phyloP scores from a whole-genome alignment of 2,329 filamentous ascomycete genomes.

The Gyromitra esculenta region DNA sequence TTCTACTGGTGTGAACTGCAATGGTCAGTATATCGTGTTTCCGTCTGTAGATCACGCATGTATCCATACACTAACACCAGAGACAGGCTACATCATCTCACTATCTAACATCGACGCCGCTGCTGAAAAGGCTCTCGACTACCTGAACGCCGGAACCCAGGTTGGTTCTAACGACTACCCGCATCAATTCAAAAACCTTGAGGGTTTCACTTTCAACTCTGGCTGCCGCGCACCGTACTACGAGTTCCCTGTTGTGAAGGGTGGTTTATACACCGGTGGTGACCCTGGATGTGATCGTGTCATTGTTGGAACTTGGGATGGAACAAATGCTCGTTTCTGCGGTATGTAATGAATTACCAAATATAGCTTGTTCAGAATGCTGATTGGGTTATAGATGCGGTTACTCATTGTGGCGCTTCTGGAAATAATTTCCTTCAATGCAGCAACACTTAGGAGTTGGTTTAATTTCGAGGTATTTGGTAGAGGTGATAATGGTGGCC shows the following conservation, averaged over 20 bases:
- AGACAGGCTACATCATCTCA: conserved; percentile 32
- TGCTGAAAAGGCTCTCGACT: conserved; percentile 51
- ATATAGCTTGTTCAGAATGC: background rate
- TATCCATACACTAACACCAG: background rate
- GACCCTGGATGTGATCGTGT: conserved; percentile 54
- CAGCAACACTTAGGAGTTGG: conserved; percentile 24
- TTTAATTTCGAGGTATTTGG: background rate
- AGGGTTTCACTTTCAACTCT: conserved; percentile 63
- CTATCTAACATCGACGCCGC: conserved; percentile 45
- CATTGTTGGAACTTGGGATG: conserved; percentile 53
- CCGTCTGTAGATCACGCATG: background rate
- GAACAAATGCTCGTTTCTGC: conserved; percentile 50
- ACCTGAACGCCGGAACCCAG: conserved; percentile 54
- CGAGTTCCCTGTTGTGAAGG: conserved; percentile 63
- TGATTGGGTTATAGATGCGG: conserved; percentile 34
- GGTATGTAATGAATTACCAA: conserved; percentile 30
- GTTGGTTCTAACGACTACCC: conserved; percentile 61
- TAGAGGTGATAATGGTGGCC: background rate
- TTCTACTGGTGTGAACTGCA: conserved; percentile 50
- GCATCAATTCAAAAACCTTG: conserved; percentile 63
- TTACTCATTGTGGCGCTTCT: conserved; percentile 48
- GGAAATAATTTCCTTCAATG: conserved; percentile 43
- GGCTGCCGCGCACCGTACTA: conserved; percentile 60
- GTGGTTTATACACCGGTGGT: conserved; percentile 61
- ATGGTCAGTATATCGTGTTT: conserved; percentile 27